Base-by-base conservation (phyloP, 805 yeast genomes). In the Ogataea populi-albae region DNA sequence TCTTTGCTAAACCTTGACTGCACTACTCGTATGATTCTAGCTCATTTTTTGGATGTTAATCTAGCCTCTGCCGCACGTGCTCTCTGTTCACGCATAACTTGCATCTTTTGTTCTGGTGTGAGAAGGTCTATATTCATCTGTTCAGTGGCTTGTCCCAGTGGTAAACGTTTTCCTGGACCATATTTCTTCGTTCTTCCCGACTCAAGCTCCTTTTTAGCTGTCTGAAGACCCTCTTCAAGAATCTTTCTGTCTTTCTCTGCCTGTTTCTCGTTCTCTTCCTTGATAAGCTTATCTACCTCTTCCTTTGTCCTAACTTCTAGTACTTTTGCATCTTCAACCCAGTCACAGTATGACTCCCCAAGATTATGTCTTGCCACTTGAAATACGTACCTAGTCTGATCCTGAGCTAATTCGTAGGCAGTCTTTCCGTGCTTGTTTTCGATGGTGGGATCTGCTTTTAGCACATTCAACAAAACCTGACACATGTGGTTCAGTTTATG, bases 21-120 rank as follows among this genome's bases (percentile, higher is more conserved):
- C 23, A 18, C 15, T 21, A 22, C 25, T 31, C 23, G 6, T 34
- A 17, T 18, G 28, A 25, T 23, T 32, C 44, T 25, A 34, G 12
- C 10, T 27, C 21, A 27, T 8, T 19, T 7, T 27, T 17, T 27
- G 8, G 50, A 61, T 36, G 65, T 69, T 51, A 86, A 50, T 48
- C 98, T 70, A 0, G 91, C 95, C 57, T 93, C 98, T 0, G 95
- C 97, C 0, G 98, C 98, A 37, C 98, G 73, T 1, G 97, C 97
- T 36, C 98, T 70, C 53, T 89, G 89, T 52, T 93, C 98, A 41
- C 98, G 75, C 84, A 89, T 88, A 15, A 93, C 63, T 50, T 80
- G 73, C 71, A 72, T 69, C 50, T 77, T 73, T 46, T 89, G 96
- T 17, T 79, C 86, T 1, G 80, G 87, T 6, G 78, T 71, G 36